A percentile compares a stretch with the other conserved stretches of the same genome.
phyloP scores from a whole-genome alignment of 2,329 filamentous ascomycete species.

The Arthrobotrys pseudoclavata region DNA sequence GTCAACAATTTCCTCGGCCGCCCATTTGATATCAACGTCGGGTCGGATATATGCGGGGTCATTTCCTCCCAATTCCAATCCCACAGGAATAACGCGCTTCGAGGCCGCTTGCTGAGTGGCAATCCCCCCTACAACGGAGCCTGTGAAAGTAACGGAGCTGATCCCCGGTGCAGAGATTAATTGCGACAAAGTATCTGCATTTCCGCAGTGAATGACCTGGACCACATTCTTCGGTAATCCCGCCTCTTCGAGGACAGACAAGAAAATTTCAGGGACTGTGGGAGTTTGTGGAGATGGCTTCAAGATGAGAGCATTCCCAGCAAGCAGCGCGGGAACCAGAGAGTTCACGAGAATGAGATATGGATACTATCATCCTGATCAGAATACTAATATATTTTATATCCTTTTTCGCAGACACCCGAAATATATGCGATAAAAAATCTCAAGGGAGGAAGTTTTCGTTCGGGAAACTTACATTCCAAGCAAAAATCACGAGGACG shows the following conservation, averaged over 20 bases:
- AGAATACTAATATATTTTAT: conserved; percentile 35
- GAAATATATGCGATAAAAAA: conserved; percentile 9
- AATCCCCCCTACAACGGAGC: conserved; percentile 88
- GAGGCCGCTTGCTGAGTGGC: conserved; percentile 87
- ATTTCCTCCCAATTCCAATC: conserved; percentile 92
- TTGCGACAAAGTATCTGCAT: conserved; percentile 79
- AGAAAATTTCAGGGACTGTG: conserved; percentile 86
- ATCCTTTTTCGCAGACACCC: conserved; percentile 30
- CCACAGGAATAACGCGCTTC: conserved; percentile 85
- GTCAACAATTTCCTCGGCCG: conserved; percentile 92
- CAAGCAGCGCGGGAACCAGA: conserved; percentile 88
- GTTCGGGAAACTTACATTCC: conserved; percentile 79
- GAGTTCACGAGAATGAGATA: conserved; percentile 95
- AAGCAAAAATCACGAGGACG: conserved; percentile 90
- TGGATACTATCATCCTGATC: conserved; percentile 76
- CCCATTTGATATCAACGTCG: conserved; percentile 91
- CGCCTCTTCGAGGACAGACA: conserved; percentile 81
- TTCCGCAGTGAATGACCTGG: conserved; percentile 92
- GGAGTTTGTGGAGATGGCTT: conserved; percentile 97
- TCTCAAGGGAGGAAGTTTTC: not conserved
- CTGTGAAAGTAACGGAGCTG: conserved; percentile 89
- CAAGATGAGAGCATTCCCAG: conserved; percentile 90
- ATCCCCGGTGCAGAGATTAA: conserved; percentile 83
- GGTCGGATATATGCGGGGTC: conserved; percentile 89
- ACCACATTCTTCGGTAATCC: conserved; percentile 86